Evolutionary conservation across 2,329 filamentous ascomycete species (phyloP).

Genomic region (Pleoardoris graminearum): DNA sequence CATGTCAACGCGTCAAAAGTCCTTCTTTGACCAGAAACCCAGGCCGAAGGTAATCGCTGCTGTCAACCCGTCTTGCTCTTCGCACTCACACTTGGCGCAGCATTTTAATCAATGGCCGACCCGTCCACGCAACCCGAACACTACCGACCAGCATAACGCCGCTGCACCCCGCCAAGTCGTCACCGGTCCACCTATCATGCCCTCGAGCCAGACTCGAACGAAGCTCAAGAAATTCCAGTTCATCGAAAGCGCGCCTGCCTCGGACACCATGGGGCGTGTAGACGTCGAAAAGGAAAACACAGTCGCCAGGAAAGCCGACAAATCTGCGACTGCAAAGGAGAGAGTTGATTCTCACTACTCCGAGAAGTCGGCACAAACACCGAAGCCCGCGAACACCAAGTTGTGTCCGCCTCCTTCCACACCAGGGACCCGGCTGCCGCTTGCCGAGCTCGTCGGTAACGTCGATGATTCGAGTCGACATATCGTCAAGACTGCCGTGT

Average conservation of each 20-base stretch:
- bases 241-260: conserved; percentile 42
- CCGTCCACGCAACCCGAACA: conserved; percentile 35
- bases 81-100: conserved; percentile 19
- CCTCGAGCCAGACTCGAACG: conserved; percentile 57
- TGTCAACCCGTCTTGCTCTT: not conserved
- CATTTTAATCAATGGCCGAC: conserved; percentile 40
- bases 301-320: conserved; percentile 52
- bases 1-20: conserved; percentile 55
- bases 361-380: conserved; percentile 28
- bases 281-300: conserved; percentile 53
- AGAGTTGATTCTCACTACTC: conserved; percentile 27
- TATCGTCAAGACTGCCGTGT: conserved; percentile 52
- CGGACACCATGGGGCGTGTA: conserved; percentile 21
- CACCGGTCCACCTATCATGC: conserved; percentile 49
- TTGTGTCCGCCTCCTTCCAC: conserved; percentile 57
- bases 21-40: conserved; percentile 56
- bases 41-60: conserved; percentile 43
- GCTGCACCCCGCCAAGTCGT: conserved; percentile 39
- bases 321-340: conserved; percentile 13
- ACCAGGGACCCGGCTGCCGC: conserved; percentile 60
- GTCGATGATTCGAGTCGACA: conserved; percentile 59
- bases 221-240: conserved; percentile 62
- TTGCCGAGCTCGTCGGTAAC: conserved; percentile 65
- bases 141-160: conserved; percentile 29
- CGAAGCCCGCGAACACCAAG: conserved; percentile 30